Conservation (phyloP, 2,329 filamentous ascomycete species). For the Huntiella omanensis region DNA sequence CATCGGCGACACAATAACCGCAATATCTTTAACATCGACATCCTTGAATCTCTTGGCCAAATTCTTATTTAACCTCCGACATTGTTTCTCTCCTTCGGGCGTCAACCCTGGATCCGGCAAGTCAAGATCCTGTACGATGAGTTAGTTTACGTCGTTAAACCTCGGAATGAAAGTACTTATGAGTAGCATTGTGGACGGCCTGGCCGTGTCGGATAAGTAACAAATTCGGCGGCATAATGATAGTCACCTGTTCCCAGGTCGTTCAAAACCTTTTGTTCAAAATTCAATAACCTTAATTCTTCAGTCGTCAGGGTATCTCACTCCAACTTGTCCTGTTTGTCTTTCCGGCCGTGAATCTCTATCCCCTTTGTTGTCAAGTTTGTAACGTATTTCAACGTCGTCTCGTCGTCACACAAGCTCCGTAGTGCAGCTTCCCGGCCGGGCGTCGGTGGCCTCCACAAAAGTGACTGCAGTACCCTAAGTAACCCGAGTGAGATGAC, state of each 20-base stretch:
- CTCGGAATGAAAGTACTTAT: conserved; percentile 24
- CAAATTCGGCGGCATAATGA: conserved; percentile 35
- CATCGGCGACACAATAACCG: conserved; percentile 47
- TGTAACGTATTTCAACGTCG: no score
- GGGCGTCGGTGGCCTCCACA: no score
- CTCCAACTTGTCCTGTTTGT: no score
- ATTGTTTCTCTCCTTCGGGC: conserved; percentile 30
- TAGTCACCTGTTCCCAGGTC: neutral
- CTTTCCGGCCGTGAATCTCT: no score
- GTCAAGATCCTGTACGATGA: conserved; percentile 23
- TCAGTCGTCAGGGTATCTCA: no score
- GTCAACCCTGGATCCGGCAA: conserved; percentile 34
- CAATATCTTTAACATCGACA: conserved; percentile 19
- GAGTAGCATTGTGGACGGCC: conserved; percentile 32
- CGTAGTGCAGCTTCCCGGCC: no score
- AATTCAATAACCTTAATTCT: no score
- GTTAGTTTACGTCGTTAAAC: neutral
- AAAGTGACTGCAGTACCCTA: no score
- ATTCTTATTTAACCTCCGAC: conserved; percentile 23
- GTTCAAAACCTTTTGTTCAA: no score
- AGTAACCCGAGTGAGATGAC: no score
- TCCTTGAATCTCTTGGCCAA: conserved; percentile 22
- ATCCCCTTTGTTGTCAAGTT: no score
- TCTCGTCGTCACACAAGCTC: no score
- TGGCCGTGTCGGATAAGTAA: conserved; percentile 86